Evolutionary conservation across 1,139 yeast genomes (phyloP).

Genomic region (Geotrichum fermentans): DNA sequence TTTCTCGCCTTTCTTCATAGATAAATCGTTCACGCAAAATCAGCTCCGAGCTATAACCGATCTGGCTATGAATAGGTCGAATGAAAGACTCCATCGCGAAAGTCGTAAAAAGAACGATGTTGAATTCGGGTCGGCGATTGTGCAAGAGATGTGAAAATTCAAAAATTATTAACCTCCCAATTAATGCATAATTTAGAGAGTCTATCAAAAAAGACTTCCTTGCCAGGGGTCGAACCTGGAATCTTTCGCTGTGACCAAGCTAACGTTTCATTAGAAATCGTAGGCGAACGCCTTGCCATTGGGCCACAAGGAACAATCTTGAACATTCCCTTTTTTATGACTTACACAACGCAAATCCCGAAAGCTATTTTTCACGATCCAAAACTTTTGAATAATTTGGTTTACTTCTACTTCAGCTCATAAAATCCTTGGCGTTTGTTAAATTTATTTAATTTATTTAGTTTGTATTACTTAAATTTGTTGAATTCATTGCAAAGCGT

Average conservation of each 20-base stretch:
- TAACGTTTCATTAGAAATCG: conserved; percentile 20
- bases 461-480: no score
- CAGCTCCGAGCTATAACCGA: not conserved
- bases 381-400: no score
- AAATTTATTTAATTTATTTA: no score
- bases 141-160: not conserved
- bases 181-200: not conserved
- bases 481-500: no score
- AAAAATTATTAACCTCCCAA: not conserved
- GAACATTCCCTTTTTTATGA: no score
- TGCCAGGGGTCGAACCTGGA: conserved; percentile 40
- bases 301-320: conserved; percentile 30
- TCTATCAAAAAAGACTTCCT: conserved; percentile 29
- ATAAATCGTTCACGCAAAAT: conserved; percentile 11
- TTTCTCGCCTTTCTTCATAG: conserved; percentile 19
- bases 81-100: conserved; percentile 2
- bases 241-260: conserved; percentile 31
- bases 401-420: no score
- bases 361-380: not conserved
- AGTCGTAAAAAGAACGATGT: not conserved
- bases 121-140: not conserved
- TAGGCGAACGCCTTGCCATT: conserved; percentile 34
- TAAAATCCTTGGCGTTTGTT: no score
- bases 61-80: not conserved
- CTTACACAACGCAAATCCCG: no score